phyloP scores from a whole-genome alignment of 768 basidiomycete species.

The Kwoniella shandongensis region DNA sequence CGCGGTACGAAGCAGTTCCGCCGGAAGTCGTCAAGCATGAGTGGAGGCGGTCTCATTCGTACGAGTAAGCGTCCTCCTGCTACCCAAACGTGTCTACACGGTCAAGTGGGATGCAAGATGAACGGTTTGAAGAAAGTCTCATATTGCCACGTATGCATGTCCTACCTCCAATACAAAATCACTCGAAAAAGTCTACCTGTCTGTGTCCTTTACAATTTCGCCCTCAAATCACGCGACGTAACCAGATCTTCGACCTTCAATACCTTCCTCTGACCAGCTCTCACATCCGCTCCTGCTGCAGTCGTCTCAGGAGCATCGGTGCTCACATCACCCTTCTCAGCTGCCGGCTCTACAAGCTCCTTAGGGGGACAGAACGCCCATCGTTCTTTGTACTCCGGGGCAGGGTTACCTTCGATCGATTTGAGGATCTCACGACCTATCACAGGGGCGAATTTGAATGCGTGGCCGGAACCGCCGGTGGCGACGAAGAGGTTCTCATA shows the following conservation, averaged over 20 bases:
- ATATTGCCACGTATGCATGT: no score
- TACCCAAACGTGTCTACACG: no score
- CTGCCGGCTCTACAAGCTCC: background rate
- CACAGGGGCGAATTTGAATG: constrained; percentile 75
- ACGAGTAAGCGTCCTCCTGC: no score
- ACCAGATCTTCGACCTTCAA: constrained; percentile 44
- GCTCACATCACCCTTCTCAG: constrained; percentile 7
- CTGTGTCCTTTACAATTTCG: background rate
- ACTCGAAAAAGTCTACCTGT: no score
- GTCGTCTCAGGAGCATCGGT: constrained; percentile 7
- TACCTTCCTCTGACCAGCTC: constrained; percentile 30
- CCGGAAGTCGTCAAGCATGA: no score
- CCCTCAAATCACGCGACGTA: constrained; percentile 34
- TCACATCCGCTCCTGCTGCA: constrained; percentile 37
- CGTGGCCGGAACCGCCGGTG: constrained; percentile 70
- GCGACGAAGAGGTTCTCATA: constrained; percentile 67
- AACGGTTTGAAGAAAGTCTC: no score
- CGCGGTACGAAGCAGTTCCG: no score
- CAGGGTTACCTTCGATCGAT: constrained; percentile 66
- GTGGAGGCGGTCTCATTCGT: no score
- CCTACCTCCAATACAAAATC: no score
- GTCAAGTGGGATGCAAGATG: no score
- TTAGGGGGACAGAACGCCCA: constrained; percentile 61
- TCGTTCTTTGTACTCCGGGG: constrained; percentile 59
- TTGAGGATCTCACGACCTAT: constrained; percentile 76